These are phyloP conservation scores for Paraconiothyrium brasiliense DNA, from an alignment of 2,329 filamentous ascomycete species.

Conservation along the genomic window DNA sequence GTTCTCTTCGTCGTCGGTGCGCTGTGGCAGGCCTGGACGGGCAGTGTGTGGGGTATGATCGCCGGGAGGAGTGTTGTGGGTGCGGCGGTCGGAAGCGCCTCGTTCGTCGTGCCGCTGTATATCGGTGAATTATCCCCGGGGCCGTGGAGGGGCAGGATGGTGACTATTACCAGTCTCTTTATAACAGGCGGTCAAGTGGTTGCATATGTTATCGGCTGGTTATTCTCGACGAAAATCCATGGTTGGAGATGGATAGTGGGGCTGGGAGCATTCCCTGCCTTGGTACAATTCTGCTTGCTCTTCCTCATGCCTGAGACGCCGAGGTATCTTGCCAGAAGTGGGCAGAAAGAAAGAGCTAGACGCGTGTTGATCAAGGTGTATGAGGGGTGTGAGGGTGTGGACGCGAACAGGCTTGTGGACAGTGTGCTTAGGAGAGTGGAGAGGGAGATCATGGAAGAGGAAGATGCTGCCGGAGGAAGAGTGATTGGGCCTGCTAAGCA, in stretches of 20 bases:
- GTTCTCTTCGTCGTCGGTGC: slow-evolving; percentile 75
- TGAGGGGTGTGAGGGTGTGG: slow-evolving; percentile 48
- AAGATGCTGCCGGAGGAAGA: slow-evolving; percentile 57
- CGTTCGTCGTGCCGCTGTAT: slow-evolving; percentile 79
- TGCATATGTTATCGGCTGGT: slow-evolving; percentile 85
- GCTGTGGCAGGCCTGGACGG: slow-evolving; percentile 68
- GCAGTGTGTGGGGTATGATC: slow-evolving; percentile 71
- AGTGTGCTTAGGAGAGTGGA: slow-evolving; percentile 74
- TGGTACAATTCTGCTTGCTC: slow-evolving; percentile 74
- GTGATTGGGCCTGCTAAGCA: slow-evolving; percentile 41
- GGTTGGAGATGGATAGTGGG: slow-evolving; percentile 96
- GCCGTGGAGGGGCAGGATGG: slow-evolving; percentile 77
- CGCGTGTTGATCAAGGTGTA: slow-evolving; percentile 72
- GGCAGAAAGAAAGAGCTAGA: slow-evolving; percentile 69
- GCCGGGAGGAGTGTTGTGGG: slow-evolving; percentile 74
- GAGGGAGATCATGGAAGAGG: slow-evolving; percentile 76
- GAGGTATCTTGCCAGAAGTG: slow-evolving; percentile 81
- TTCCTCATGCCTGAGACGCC: slow-evolving; percentile 86
- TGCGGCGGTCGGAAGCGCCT: slow-evolving; percentile 76
- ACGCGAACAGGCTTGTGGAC: slow-evolving; percentile 62
- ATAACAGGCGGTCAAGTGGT: slow-evolving; percentile 89
- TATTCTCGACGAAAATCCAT: slow-evolving; percentile 63
- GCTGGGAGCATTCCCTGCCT: slow-evolving; percentile 79
- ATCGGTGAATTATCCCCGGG: slow-evolving; percentile 87
- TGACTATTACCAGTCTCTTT: slow-evolving; percentile 83